Conservation (phyloP, 2,329 filamentous ascomycete species). For the Albophoma yamanashiensis region DNA sequence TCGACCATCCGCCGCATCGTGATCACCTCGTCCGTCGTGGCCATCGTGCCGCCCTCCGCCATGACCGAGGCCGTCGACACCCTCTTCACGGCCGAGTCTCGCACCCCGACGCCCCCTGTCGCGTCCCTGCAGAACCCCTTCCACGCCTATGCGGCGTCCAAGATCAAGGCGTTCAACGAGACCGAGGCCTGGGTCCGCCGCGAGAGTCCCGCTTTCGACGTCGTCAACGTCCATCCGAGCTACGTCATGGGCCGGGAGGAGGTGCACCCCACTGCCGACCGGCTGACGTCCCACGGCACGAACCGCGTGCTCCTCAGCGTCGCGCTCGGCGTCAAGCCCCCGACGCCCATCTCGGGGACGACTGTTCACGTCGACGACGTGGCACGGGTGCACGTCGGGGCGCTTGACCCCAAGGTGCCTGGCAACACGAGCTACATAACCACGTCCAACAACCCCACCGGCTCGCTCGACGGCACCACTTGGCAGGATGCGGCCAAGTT, state of each 20-base stretch:
- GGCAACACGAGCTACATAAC: conserved; percentile 11
- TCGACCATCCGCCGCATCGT: conserved; percentile 24
- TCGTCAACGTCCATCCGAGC: conserved; percentile 24
- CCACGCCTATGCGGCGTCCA: conserved; percentile 24
- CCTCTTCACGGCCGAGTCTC: conserved; percentile 4
- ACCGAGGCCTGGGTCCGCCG: conserved; percentile 20
- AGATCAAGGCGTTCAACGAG: conserved; percentile 20
- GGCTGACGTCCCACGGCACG: conserved; percentile 19
- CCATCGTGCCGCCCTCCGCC: conserved; percentile 4
- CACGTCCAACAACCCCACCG: not conserved
- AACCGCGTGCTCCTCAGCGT: conserved; percentile 23
- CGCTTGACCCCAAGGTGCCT: conserved; percentile 19
- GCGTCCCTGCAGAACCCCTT: conserved; percentile 12
- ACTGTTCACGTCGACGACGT: conserved; percentile 27
- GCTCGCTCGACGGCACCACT: not conserved
- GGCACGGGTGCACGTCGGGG: conserved; percentile 24
- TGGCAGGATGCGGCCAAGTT: conserved; percentile 1
- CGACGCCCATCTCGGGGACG: conserved; percentile 13
- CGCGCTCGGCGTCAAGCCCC: conserved; percentile 17
- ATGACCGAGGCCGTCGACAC: not conserved
- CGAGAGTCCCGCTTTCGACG: conserved; percentile 21
- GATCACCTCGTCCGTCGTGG: conserved; percentile 27
- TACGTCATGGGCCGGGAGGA: conserved; percentile 26
- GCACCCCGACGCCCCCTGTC: not conserved
- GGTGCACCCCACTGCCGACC: conserved; percentile 12